A percentile compares a stretch with the other conserved stretches of the same genome.
phyloP scores from a whole-genome alignment of 1,139 yeast genomes.

The Saccharomyces uvarum region DNA sequence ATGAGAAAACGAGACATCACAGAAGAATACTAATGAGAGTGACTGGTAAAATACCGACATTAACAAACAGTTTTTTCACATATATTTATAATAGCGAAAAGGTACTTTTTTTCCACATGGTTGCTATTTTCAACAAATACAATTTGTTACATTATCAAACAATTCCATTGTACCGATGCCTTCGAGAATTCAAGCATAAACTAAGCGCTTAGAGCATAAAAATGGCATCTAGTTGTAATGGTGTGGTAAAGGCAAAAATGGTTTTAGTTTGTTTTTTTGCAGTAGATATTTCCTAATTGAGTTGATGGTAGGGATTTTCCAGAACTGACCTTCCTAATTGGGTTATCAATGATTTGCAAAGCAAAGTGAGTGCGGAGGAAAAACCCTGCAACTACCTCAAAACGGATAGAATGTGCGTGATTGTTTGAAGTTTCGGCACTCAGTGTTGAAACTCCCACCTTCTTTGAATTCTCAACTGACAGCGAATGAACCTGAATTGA shows the following conservation, averaged over 20 bases:
- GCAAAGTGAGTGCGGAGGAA: background rate
- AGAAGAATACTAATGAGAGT: background rate
- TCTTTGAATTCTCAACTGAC: background rate
- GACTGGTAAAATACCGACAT: background rate
- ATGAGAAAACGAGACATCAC: background rate
- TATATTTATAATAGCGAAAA: background rate
- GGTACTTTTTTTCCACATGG: background rate
- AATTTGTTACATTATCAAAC: background rate
- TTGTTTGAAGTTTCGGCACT: background rate
- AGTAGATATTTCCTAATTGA: background rate
- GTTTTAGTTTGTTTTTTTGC: background rate
- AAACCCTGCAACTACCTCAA: background rate
- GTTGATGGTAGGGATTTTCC: background rate
- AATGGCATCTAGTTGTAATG: background rate
- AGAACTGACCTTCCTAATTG: background rate
- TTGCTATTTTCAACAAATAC: background rate
- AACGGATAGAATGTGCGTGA: background rate
- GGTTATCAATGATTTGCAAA: background rate
- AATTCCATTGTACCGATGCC: background rate
- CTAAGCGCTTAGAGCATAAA: background rate
- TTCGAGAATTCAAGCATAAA: background rate
- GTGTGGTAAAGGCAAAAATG: background rate
- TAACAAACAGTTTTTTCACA: background rate
- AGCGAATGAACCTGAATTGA: background rate
- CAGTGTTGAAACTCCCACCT: background rate